Evolutionary conservation across 1,139 yeast species (phyloP), one percentile per base, ranked within the genome.

Genomic region (Chernovozyma aurita): DNA sequence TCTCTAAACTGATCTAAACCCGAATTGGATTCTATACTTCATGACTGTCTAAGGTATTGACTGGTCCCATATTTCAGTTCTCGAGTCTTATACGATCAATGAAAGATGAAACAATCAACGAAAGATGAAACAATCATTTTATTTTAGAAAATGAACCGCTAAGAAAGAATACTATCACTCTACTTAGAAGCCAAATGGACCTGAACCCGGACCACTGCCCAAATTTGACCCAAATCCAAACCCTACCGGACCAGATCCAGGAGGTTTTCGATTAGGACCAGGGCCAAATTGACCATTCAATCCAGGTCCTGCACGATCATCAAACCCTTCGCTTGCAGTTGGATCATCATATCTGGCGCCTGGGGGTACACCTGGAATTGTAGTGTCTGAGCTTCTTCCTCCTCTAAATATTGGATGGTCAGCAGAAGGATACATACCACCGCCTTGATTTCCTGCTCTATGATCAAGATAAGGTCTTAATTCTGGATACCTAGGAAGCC

Each of bases 281-380:
- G 11, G 12, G 9, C 39, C 39, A 24, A 24, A 30, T 6, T 31
- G 35, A 20, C 35, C 37, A 25, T 16, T 20, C 11, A 33, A 30
- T 7, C 35, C 24, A 11, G 35, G 35, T 11, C 35, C 35, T 13
- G 30, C 24, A 14, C 24, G 20, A 15, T 30, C 37, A 21, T 34
- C 37, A 21, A 34, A 30, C 15, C 31, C 35, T 7, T 20, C 21
- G 12, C 33, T 33, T 16, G 69, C 61, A 35, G 64, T 55, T 0
- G 84, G 84, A 42, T 76, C 80, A 47, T 75, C 81, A 42, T 57
- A 74, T 31, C 81, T 53, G 3, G 80, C 76, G 1, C 80, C 80
- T 1, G 69, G 67, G 9, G 77, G 76, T 3, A 63, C 71, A 15
- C 66, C 63, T 32, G 52, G 40, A 28, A 65, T 43, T 11, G 59